These are phyloP conservation scores for Didymella arachidicola DNA, from an alignment of 2,329 filamentous ascomycete species.

Conservation along the genomic window DNA sequence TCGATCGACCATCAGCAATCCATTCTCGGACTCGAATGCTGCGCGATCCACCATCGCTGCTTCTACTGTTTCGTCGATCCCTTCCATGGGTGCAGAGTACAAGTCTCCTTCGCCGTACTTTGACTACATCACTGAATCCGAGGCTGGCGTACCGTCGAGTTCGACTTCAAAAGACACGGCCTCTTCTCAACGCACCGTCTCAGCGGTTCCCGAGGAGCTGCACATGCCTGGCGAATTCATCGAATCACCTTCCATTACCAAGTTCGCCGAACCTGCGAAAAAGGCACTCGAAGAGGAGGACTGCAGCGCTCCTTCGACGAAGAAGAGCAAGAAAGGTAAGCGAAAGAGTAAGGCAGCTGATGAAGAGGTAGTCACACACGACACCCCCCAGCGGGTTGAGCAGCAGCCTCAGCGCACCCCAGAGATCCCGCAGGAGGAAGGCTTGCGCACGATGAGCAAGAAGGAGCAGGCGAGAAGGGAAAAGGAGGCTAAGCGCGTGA, in stretches of 20 bases:
- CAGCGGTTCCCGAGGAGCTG: conserved; percentile 65
- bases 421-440: conserved; percentile 30
- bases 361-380: conserved; percentile 30
- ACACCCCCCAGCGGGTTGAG: conserved; percentile 24
- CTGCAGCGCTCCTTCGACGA: conserved; percentile 19
- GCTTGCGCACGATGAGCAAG: conserved; percentile 44
- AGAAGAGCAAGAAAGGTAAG: conserved; percentile 41
- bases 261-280: conserved; percentile 36
- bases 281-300: conserved; percentile 35
- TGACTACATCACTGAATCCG: conserved; percentile 54
- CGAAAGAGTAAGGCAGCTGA: conserved; percentile 36
- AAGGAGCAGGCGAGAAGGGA: conserved; percentile 50
- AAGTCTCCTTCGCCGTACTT: conserved; percentile 52
- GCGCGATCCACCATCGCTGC: conserved; percentile 32
- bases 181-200: conserved; percentile 48
- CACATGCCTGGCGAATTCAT: conserved; percentile 71
- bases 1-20: conserved; percentile 37
- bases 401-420: conserved; percentile 16
- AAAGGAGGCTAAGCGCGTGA: conserved; percentile 42
- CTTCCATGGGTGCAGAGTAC: conserved; percentile 27
- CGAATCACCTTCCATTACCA: conserved; percentile 38
- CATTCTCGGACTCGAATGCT: conserved; percentile 39
- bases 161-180: conserved; percentile 36
- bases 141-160: conserved; percentile 30
- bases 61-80: conserved; percentile 31